Conservation (phyloP, 495 filamentous ascomycete species). For the Lasiosphaeriaceae sp. region DNA sequence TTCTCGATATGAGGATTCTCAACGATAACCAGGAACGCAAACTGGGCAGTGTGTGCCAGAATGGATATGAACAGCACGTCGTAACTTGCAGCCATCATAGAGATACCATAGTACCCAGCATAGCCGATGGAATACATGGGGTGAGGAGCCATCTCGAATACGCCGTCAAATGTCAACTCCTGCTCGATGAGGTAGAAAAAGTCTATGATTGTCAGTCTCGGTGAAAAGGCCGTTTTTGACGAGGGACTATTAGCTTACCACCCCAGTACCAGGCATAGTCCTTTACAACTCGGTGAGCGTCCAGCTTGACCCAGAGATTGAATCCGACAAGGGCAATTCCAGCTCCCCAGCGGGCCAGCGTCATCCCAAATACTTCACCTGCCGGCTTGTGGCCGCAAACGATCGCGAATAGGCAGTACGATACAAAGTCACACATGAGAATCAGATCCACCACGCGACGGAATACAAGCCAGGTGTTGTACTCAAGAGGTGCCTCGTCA, state of each 20-base stretch:
- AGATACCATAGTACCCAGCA: constrained; percentile 96
- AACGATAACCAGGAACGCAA: constrained; percentile 82
- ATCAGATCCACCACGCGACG: constrained; percentile 92
- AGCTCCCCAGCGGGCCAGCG: constrained; percentile 70
- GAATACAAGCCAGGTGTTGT: constrained; percentile 98
- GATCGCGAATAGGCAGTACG: constrained; percentile 92
- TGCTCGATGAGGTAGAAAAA: constrained; percentile 99
- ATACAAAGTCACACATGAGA: constrained; percentile 96
- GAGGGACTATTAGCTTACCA: constrained; percentile 19
- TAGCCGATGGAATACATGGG: constrained; percentile 99
- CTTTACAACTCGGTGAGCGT: constrained; percentile 97
- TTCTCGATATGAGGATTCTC: constrained; percentile 99
- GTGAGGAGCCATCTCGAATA: constrained; percentile 98
- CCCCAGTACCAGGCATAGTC: constrained; percentile 99
- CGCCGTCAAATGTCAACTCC: constrained; percentile 95
- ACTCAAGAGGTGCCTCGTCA: constrained; percentile 88
- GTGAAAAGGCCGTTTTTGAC: not conserved
- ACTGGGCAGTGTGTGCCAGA: constrained; percentile 89
- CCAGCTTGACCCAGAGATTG: constrained; percentile 98
- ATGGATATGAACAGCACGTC: constrained; percentile 95
- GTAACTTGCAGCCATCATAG: constrained; percentile 97
- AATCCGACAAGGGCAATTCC: constrained; percentile 82
- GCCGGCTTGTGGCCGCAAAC: constrained; percentile 74
- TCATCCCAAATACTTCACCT: constrained; percentile 66
- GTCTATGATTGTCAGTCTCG: constrained; percentile 42